These are phyloP conservation scores for Daldinia childiae DNA, from an alignment of 495 filamentous ascomycete genomes.

Conservation along the genomic window DNA sequence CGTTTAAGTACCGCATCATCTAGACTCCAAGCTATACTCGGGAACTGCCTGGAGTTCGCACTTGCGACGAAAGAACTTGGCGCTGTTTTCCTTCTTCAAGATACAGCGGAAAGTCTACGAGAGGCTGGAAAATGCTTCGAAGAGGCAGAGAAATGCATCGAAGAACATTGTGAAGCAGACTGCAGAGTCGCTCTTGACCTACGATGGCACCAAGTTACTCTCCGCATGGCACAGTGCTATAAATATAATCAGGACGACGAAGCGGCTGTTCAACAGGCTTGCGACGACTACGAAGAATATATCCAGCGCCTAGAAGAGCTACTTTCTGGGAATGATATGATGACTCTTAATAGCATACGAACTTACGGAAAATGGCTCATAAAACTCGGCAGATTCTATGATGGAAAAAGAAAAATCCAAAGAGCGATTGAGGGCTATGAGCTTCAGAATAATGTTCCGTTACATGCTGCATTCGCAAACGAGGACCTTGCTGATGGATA, in stretches of 20 bases:
- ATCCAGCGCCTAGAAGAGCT: neutral
- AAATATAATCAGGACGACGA: neutral
- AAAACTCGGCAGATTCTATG: neutral
- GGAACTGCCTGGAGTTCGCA: neutral
- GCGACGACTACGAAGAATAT: neutral
- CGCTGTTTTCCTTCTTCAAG: neutral
- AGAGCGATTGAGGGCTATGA: neutral
- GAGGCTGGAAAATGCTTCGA: neutral
- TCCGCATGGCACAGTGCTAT: neutral
- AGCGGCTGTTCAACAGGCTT: neutral
- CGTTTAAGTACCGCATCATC: neutral
- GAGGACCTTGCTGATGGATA: neutral
- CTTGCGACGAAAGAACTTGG: neutral
- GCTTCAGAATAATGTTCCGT: neutral
- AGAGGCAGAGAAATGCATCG: neutral
- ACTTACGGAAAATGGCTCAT: neutral
- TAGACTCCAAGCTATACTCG: neutral
- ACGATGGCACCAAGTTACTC: neutral
- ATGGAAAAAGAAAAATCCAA: neutral
- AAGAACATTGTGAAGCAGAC: neutral
- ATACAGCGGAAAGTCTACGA: neutral
- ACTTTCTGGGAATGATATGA: neutral
- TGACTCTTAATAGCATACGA: neutral
- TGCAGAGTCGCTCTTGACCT: neutral
- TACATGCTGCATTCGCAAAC: neutral